phyloP scores from a whole-genome alignment of 345 rosid genomes.

The Hirschfeldia incana region DNA sequence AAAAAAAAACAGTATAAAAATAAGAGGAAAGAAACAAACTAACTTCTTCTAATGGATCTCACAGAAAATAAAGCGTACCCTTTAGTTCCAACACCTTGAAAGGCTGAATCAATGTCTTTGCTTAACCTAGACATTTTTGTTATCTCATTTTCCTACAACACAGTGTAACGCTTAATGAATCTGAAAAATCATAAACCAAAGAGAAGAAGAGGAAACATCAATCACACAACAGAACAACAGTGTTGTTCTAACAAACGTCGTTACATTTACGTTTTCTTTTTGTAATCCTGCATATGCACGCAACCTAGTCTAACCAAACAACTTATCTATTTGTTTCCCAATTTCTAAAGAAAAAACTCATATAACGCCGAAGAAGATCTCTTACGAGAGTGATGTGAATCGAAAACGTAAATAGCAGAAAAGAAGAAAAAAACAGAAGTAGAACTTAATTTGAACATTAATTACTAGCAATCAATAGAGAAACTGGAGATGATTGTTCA shows the following conservation, averaged over 20 bases:
- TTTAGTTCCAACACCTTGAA: slow-evolving; percentile 60
- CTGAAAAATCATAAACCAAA: slow-evolving; percentile 14
- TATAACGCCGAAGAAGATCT: neutral
- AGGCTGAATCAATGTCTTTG: slow-evolving; percentile 53
- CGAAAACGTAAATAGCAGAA: neutral
- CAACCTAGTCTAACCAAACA: neutral
- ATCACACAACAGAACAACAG: neutral
- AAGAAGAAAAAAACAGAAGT: neutral
- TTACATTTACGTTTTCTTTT: slow-evolving; percentile 1
- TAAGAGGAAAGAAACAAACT: neutral
- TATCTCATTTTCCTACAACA: slow-evolving; percentile 16
- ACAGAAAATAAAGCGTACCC: slow-evolving; percentile 46
- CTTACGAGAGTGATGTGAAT: neutral
- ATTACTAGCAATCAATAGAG: neutral
- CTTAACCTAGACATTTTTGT: slow-evolving; percentile 53
- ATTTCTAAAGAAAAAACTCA: neutral
- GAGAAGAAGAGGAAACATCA: neutral
- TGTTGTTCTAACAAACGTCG: neutral
- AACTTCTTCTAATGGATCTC: neutral
- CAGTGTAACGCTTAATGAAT: neutral
- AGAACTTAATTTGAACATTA: neutral
- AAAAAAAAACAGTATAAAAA: slow-evolving; percentile 21
- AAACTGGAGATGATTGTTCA: neutral
- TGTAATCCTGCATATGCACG: neutral
- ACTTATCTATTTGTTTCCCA: neutral